Evolutionary conservation across 306 rosid genomes (phyloP).

Genomic region (Trifolium repens): DNA sequence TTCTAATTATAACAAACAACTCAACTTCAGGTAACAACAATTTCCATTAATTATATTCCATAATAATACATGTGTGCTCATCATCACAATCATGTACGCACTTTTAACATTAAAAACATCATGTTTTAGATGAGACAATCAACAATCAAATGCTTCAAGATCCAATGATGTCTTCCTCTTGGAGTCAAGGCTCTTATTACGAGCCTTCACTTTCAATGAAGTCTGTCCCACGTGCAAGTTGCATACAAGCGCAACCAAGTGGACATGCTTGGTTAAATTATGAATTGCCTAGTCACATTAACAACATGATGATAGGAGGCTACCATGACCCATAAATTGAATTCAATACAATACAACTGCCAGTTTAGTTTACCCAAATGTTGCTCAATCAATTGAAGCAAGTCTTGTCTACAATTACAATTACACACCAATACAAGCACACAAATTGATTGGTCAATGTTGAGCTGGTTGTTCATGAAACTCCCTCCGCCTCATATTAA

Average conservation of each 20-base stretch:
- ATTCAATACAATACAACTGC: not conserved
- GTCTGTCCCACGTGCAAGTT: not conserved
- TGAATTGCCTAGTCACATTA: not conserved
- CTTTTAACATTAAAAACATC: too few relatives aligned
- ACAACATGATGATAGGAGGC: constrained; percentile 4
- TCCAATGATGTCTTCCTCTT: not conserved
- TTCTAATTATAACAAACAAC: too few relatives aligned
- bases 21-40: too few relatives aligned
- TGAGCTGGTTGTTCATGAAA: not conserved
- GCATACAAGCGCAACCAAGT: constrained; percentile 18
- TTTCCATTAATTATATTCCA: too few relatives aligned
- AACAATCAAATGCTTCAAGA: constrained; percentile 17
- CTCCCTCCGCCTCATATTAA: not conserved
- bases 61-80: too few relatives aligned
- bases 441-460: constrained; percentile 29
- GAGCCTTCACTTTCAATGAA: constrained; percentile 13
- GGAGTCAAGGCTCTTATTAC: constrained; percentile 28
- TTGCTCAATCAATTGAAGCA: not conserved
- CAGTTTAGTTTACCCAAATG: too few relatives aligned
- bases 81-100: too few relatives aligned
- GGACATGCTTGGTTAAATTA: not conserved
- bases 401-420: not conserved
- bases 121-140: not conserved
- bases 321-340: constrained; percentile 5
- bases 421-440: constrained; percentile 19